Evolutionary conservation across 768 basidiomycete species (phyloP).

Genomic region (Leucocoprinus sp.): DNA sequence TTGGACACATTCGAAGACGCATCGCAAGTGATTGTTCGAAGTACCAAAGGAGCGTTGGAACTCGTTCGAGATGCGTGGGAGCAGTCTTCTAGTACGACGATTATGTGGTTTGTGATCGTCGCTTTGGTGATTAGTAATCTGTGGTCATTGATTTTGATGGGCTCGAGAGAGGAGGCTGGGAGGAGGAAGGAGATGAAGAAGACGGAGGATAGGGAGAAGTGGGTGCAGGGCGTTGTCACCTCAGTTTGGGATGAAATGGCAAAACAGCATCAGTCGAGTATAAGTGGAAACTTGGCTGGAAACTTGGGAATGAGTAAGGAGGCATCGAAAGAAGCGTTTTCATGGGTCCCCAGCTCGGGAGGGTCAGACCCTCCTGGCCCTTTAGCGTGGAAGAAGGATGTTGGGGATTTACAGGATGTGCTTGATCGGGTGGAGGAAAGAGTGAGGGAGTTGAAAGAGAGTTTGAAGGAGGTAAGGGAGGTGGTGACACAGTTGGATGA

Average conservation of each 20-base stretch:
- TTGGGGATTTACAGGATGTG: slow-evolving; percentile 36
- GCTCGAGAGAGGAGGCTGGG: slow-evolving; percentile 28
- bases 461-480: slow-evolving; percentile 16
- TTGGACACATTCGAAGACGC: slow-evolving; percentile 82
- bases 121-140: slow-evolving; percentile 70
- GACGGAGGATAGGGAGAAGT: slow-evolving; percentile 63
- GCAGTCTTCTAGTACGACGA: slow-evolving; percentile 61
- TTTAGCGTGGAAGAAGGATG: slow-evolving; percentile 36
- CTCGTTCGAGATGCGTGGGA: slow-evolving; percentile 77
- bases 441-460: slow-evolving; percentile 38
- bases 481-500: slow-evolving; percentile 16
- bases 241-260: slow-evolving; percentile 68
- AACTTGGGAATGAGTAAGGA: background rate
- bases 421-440: slow-evolving; percentile 55
- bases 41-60: slow-evolving; percentile 65
- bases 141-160: slow-evolving; percentile 48
- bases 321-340: slow-evolving; percentile 8
- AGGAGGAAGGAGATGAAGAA: slow-evolving; percentile 43
- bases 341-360: background rate
- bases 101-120: slow-evolving; percentile 67
- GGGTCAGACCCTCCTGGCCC: slow-evolving; percentile 5
- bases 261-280: slow-evolving; percentile 28
- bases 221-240: slow-evolving; percentile 65
- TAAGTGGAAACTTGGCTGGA: background rate
- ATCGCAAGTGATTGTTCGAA: slow-evolving; percentile 59